Percentiles rank a stretch among this genome's conserved stretches.
phyloP scores from a whole-genome alignment of 352 stramenopile genomes.

The Phytophthora pseudosyringae region DNA sequence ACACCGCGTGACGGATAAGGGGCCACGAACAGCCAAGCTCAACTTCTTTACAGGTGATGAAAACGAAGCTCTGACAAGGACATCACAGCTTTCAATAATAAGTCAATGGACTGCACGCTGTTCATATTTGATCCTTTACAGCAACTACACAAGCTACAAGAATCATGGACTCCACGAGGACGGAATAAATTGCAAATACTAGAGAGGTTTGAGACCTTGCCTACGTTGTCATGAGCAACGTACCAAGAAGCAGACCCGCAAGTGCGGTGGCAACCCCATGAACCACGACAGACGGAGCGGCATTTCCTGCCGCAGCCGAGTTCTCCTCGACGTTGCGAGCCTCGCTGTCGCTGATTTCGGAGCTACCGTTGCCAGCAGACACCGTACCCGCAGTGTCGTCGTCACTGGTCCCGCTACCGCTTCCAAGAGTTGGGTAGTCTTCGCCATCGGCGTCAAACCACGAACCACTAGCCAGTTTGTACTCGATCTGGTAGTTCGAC shows the following conservation, averaged over 20 bases:
- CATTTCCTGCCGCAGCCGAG: conserved; percentile 16
- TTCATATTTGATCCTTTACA: conserved; percentile 12
- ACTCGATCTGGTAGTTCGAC: conserved; percentile 40
- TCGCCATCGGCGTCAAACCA: conserved; percentile 37
- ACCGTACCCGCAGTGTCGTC: conserved; percentile 28
- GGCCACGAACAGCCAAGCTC: no score
- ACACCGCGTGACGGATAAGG: no score
- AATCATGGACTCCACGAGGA: background rate
- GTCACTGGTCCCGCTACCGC: conserved; percentile 1
- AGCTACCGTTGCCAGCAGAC: conserved; percentile 27
- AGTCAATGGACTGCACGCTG: background rate
- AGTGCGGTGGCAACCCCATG: conserved; percentile 1
- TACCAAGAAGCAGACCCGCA: conserved; percentile 9
- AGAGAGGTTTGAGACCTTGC: background rate
- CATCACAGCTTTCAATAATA: background rate
- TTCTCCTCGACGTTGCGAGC: conserved; percentile 23
- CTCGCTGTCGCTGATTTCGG: conserved; percentile 26
- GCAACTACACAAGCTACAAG: background rate
- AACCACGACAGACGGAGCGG: background rate
- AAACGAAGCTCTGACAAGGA: conserved; percentile 1
- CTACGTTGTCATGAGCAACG: conserved; percentile 21
- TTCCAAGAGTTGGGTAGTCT: conserved; percentile 19
- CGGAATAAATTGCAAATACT: conserved; percentile 31
- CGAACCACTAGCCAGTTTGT: conserved; percentile 37
- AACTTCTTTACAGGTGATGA: no score